These are phyloP conservation scores for Angomonas deanei DNA, from an alignment of 208 protist species.

Conservation along the genomic window DNA sequence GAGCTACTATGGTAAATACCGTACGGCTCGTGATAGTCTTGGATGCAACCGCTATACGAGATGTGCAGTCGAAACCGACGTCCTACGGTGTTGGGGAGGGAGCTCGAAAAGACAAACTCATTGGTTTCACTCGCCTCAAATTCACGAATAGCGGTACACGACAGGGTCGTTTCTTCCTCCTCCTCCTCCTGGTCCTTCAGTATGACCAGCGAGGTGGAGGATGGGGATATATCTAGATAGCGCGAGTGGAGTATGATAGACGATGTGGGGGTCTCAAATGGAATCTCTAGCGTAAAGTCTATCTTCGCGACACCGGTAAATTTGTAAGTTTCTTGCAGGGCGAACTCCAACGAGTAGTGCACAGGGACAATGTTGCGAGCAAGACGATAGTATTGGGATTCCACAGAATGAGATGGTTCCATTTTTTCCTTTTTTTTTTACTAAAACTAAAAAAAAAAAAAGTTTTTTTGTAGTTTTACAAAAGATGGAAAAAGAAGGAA, in stretches of 20 bases:
- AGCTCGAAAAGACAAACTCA: conserved; percentile 23
- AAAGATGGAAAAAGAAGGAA: not conserved
- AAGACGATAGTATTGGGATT: not conserved
- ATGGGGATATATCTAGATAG: conserved; percentile 15
- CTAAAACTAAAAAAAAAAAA: not conserved
- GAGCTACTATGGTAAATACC: conserved; percentile 37
- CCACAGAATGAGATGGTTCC: not conserved
- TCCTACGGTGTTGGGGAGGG: conserved; percentile 25
- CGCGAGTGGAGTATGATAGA: conserved; percentile 39
- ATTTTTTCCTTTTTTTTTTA: not conserved
- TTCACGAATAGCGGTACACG: not conserved
- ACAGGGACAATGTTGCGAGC: conserved; percentile 19
- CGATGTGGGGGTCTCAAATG: conserved; percentile 7
- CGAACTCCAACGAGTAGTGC: conserved; percentile 44
- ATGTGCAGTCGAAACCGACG: conserved; percentile 30
- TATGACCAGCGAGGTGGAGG: too few relatives aligned
- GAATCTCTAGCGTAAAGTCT: too few relatives aligned
- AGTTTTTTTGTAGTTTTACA: not conserved
- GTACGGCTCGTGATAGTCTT: not conserved
- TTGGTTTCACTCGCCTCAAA: conserved; percentile 37
- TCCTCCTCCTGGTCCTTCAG: not conserved
- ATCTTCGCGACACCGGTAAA: conserved; percentile 23
- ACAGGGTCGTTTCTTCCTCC: conserved; percentile 12
- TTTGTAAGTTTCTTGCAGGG: conserved; percentile 4
- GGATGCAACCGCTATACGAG: conserved; percentile 36